Evolutionary conservation across 768 basidiomycete species (phyloP).

Genomic region (Chalciporus chontae): DNA sequence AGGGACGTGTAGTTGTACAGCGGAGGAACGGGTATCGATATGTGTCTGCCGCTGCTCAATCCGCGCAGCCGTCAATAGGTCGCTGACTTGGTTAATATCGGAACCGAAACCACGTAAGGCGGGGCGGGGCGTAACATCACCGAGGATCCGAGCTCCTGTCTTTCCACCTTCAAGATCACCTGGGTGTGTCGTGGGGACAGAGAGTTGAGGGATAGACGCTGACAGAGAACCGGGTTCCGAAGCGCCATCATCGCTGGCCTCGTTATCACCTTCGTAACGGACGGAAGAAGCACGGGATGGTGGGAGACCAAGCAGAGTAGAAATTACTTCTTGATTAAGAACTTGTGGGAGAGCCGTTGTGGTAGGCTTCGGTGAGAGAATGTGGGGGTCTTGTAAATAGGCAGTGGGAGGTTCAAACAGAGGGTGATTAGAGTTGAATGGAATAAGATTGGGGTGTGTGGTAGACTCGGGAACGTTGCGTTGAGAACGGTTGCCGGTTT

Average conservation of each 20-base stretch:
- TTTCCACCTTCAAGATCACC: constrained; percentile 19
- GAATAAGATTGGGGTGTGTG: constrained; percentile 4
- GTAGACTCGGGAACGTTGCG: constrained; percentile 11
- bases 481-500: constrained; percentile 16
- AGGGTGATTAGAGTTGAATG: constrained; percentile 5
- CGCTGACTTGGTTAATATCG: constrained; percentile 29
- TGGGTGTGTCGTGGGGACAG: constrained; percentile 15
- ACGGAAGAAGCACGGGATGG: constrained; percentile 37
- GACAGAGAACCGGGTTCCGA: constrained; percentile 39
- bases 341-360: constrained; percentile 56
- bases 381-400: constrained; percentile 32
- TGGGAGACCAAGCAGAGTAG: constrained; percentile 55
- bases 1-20: constrained; percentile 4
- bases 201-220: constrained; percentile 37
- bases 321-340: constrained; percentile 68
- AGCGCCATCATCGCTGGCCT: constrained; percentile 34
- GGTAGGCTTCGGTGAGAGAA: constrained; percentile 57
- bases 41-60: constrained; percentile 16
- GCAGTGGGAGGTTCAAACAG: constrained; percentile 16
- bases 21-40: constrained; percentile 4
- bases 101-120: constrained; percentile 35
- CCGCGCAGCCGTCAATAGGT: constrained; percentile 25
- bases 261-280: constrained; percentile 59
- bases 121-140: constrained; percentile 65
- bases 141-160: constrained; percentile 20